phyloP scores from a whole-genome alignment of 164 flowering plant genomes.

The Cinnamomum chago region DNA sequence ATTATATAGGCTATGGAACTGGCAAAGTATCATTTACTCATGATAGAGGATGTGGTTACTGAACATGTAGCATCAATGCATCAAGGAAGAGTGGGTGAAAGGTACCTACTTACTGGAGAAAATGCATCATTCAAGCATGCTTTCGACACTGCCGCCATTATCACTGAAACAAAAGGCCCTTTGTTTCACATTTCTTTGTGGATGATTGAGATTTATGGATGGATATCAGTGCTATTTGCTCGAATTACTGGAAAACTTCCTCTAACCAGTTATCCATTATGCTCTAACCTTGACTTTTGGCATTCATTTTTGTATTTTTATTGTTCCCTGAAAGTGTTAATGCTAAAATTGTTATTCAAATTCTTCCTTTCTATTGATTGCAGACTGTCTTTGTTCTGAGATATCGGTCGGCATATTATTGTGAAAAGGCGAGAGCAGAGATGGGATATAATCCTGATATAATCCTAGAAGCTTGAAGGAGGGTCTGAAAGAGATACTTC shows the following conservation, averaged over 20 bases:
- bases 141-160: slow-evolving; percentile 51
- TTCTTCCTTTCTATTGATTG: not conserved
- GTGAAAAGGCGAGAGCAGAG: slow-evolving; percentile 75
- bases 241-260: slow-evolving; percentile 75
- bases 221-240: slow-evolving; percentile 55
- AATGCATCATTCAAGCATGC: slow-evolving; percentile 76
- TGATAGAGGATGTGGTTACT: slow-evolving; percentile 75
- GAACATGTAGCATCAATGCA: slow-evolving; percentile 80
- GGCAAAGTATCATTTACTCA: slow-evolving; percentile 72
- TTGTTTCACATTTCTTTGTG: slow-evolving; percentile 58
- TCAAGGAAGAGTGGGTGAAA: slow-evolving; percentile 68
- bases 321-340: not conserved
- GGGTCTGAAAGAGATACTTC: slow-evolving; percentile 66
- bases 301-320: not conserved
- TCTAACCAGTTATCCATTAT: slow-evolving; percentile 82
- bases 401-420: slow-evolving; percentile 86
- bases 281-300: not conserved
- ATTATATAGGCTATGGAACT: slow-evolving; percentile 66
- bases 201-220: slow-evolving; percentile 62
- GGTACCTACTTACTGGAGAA: slow-evolving; percentile 90
- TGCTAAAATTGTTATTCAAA: not conserved
- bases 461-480: slow-evolving; percentile 78
- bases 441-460: slow-evolving; percentile 36
- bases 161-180: slow-evolving; percentile 63
- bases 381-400: slow-evolving; percentile 66